Conservation (phyloP, 371 early-diverging fungal genomes). For the Syncephalastrum contaminatum region DNA sequence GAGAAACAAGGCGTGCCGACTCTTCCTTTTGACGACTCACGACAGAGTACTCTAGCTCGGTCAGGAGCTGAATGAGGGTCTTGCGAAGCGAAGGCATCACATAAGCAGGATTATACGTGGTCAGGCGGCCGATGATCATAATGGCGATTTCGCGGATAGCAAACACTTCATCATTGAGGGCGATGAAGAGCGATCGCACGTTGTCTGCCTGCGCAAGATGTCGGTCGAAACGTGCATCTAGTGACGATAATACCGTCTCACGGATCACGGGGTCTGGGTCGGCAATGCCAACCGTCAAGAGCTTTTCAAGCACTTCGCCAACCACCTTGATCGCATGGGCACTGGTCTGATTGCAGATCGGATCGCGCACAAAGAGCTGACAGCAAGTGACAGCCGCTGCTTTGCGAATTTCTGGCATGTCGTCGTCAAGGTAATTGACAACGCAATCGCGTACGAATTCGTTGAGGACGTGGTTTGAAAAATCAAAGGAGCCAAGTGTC, state of each 20-base stretch:
- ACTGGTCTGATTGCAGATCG: slow-evolving; percentile 77
- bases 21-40: slow-evolving; percentile 90
- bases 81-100: slow-evolving; percentile 90
- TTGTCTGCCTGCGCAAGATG: slow-evolving; percentile 91
- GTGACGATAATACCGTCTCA: slow-evolving; percentile 74
- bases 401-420: slow-evolving; percentile 78
- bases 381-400: slow-evolving; percentile 91
- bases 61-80: slow-evolving; percentile 85
- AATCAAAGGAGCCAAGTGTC: slow-evolving; percentile 88
- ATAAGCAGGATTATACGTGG: slow-evolving; percentile 89
- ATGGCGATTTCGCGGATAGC: slow-evolving; percentile 87
- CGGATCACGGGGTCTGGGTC: slow-evolving; percentile 86
- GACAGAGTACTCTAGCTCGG: slow-evolving; percentile 88
- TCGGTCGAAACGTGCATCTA: slow-evolving; percentile 85
- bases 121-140: slow-evolving; percentile 84
- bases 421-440: slow-evolving; percentile 84
- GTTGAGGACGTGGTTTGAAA: slow-evolving; percentile 77
- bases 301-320: slow-evolving; percentile 83
- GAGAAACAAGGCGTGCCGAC: slow-evolving; percentile 76
- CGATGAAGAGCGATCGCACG: slow-evolving; percentile 85
- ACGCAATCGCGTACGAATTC: slow-evolving; percentile 92
- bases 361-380: slow-evolving; percentile 76
- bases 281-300: slow-evolving; percentile 88
- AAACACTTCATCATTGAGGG: slow-evolving; percentile 92
- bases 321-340: slow-evolving; percentile 86